Conservation (phyloP, 2,329 filamentous ascomycete species). For the Fusarium sp. region DNA sequence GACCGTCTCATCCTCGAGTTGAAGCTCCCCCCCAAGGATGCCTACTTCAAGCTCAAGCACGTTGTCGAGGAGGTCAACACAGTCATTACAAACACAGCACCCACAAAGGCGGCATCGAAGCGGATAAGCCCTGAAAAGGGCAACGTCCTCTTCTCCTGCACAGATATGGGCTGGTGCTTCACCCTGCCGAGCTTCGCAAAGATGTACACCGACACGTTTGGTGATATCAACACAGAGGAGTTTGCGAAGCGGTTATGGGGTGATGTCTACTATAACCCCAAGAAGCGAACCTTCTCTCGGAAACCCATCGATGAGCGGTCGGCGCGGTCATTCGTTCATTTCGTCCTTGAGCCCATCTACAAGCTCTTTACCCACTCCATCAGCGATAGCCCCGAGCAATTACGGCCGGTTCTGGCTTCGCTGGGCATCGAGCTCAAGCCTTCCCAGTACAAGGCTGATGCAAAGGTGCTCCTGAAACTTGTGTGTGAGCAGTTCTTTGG, state of each 20-base stretch:
- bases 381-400: constrained; percentile 86
- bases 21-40: constrained; percentile 92
- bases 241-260: constrained; percentile 93
- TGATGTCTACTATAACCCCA: constrained; percentile 95
- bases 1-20: constrained; percentile 94
- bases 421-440: constrained; percentile 91
- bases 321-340: constrained; percentile 91
- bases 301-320: constrained; percentile 85
- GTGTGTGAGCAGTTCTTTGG: constrained; percentile 98
- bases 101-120: constrained; percentile 81
- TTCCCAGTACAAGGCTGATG: constrained; percentile 90
- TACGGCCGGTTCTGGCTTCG: constrained; percentile 81
- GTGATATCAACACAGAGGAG: constrained; percentile 82
- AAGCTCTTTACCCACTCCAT: constrained; percentile 97
- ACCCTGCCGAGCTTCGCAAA: constrained; percentile 93
- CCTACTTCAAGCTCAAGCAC: constrained; percentile 99
- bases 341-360: constrained; percentile 96
- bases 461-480: constrained; percentile 86
- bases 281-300: constrained; percentile 89
- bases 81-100: constrained; percentile 87
- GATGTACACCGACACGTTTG: constrained; percentile 93
- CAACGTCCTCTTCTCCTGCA: constrained; percentile 97
- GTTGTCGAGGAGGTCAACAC: constrained; percentile 99
- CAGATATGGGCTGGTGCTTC: constrained; percentile 96
- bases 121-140: constrained; percentile 95